A percentile compares a stretch with the other conserved stretches of the same genome.
These are phyloP conservation scores for Dactylorhiza incarnata DNA, from an alignment of 106 monocot genomes.

Conservation along the genomic window DNA sequence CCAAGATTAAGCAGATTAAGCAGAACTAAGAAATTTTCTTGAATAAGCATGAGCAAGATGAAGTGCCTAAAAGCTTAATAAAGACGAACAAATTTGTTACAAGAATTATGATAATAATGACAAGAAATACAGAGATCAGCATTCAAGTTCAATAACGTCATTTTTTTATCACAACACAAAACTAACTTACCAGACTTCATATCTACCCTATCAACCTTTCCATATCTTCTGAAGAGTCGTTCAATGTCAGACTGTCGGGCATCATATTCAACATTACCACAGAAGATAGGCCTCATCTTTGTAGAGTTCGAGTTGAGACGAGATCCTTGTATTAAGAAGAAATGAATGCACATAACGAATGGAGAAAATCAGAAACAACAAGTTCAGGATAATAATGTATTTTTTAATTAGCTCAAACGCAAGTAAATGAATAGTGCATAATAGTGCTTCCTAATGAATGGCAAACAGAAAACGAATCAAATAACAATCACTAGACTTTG, in stretches of 20 bases:
- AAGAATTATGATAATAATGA: no score
- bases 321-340: background rate
- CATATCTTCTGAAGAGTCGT: slow-evolving; percentile 74
- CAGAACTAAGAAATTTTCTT: no score
- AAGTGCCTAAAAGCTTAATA: no score
- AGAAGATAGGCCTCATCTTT: slow-evolving; percentile 86
- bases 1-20: no score
- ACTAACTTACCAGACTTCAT: slow-evolving; percentile 71
- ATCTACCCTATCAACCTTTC: slow-evolving; percentile 86
- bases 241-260: slow-evolving; percentile 88
- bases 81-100: no score
- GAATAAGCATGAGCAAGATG: no score
- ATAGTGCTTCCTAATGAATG: background rate
- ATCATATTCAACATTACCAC: slow-evolving; percentile 96
- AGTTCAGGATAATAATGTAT: background rate
- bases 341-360: background rate
- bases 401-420: background rate
- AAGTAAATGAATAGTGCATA: background rate
- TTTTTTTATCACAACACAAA: background rate
- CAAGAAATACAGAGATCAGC: background rate
- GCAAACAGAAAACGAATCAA: background rate
- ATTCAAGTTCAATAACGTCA: background rate
- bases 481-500: background rate
- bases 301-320: background rate
- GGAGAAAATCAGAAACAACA: background rate